Evolutionary conservation across 306 rosid species (phyloP), one percentile per base, ranked within the genome.

Genomic region (Glycine tomentella): DNA sequence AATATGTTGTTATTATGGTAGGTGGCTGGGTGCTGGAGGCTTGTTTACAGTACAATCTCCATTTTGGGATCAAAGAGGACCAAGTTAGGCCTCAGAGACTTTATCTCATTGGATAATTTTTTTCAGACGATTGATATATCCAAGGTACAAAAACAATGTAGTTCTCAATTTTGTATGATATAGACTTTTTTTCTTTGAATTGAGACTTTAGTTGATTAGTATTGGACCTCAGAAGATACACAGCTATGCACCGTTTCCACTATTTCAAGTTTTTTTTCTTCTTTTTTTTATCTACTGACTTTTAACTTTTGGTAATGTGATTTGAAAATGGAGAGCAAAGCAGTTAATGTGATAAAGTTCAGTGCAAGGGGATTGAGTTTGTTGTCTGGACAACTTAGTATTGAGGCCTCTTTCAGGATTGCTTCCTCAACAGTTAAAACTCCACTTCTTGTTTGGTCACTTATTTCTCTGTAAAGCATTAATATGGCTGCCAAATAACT

Each of bases 61-160:
- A 88, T 94, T 71, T 76, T 92, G 84, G 98, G 97, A 56, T 84
- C 96, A 52, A 94, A 90, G 87, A 88, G 97, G 81, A 92, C 96
- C 52, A 94, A 92, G 89, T 87, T 94, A 34, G 97, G 97, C 70
- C 87, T 94, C 63, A 83, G 97, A 84, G 97, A 94, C 73, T 90
- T 94, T 72, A 89, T 92, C 84, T 89, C 97, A 34, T 71, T 94
- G 84, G 97, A 90, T 71, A 97, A 94, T 7, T 92, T 94, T 79
- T 74, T 86, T 40, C 96, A 94, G 79, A 89, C 44, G 13, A 92
- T 94, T 81, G 89, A 92, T 76, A 56, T 87, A 82, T 79, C 85
- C 63, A 81, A 90, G 98, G 98, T 92, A 89, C 82, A 71, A 75
- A 62, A 68, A 38, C 68, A 71, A 76, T 7, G 50, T 9, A 20